Conservation (phyloP, 2,329 filamentous ascomycete species). For the Fusarium chlamydosporum region DNA sequence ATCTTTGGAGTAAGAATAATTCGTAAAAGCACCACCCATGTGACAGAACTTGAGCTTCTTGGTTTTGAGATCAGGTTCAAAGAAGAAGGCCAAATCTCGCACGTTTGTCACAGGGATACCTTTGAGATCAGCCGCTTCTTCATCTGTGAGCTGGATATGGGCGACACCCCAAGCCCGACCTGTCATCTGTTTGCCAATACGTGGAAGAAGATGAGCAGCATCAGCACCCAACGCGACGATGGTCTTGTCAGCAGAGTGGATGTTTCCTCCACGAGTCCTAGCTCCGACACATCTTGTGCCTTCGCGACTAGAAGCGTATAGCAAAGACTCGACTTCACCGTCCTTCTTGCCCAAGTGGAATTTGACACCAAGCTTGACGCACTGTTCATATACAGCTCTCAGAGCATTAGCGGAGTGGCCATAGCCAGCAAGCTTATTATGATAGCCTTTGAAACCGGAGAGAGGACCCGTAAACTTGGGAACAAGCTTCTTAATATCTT, state of each 20-base stretch:
- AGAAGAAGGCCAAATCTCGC: conserved; percentile 35
- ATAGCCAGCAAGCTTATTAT: conserved; percentile 35
- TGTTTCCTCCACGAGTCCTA: conserved; percentile 11
- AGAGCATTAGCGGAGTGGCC: conserved; percentile 33
- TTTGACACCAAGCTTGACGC: conserved; percentile 30
- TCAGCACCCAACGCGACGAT: conserved; percentile 30
- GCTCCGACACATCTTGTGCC: conserved; percentile 30
- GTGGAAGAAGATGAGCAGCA: conserved; percentile 21
- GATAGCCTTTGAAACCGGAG: conserved; percentile 23
- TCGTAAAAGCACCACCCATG: conserved; percentile 37
- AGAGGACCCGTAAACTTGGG: conserved; percentile 30
- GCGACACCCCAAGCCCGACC: conserved; percentile 37
- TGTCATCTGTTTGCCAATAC: conserved; percentile 35
- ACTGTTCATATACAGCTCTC: conserved; percentile 30
- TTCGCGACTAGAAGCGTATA: conserved; percentile 25
- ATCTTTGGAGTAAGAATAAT: conserved; percentile 35
- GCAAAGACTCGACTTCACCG: conserved; percentile 30
- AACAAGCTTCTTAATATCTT: conserved; percentile 30
- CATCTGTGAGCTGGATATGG: conserved; percentile 30
- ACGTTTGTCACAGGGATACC: conserved; percentile 37
- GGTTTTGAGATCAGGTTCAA: conserved; percentile 27
- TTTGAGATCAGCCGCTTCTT: conserved; percentile 25
- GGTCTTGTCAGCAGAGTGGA: conserved; percentile 31
- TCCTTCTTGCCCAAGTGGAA: conserved; percentile 20
- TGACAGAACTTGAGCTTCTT: conserved; percentile 41